These are phyloP conservation scores for Tolypocladium sp. DNA, from an alignment of 2,329 filamentous ascomycete genomes.

Conservation along the genomic window DNA sequence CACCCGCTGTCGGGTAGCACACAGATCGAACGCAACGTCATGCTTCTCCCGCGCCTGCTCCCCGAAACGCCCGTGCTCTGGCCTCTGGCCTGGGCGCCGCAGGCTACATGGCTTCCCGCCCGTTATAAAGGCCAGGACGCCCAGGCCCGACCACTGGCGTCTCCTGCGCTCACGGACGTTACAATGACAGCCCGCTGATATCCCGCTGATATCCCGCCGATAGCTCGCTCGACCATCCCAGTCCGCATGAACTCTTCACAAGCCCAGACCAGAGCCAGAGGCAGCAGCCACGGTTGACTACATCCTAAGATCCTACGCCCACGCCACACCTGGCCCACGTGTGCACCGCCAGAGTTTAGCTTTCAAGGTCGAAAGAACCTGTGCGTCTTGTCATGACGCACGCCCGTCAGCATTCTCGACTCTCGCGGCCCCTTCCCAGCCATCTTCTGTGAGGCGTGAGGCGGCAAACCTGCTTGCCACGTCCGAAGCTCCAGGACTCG, in stretches of 20 bases:
- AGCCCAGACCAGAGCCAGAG: neutral
- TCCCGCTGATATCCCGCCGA: neutral
- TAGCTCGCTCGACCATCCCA: neutral
- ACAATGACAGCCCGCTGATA: neutral
- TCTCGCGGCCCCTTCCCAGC: neutral
- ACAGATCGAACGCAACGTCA: conserved; percentile 6
- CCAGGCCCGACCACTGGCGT: neutral
- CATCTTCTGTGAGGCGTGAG: neutral
- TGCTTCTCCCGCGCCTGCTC: neutral
- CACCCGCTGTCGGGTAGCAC: conserved; percentile 8
- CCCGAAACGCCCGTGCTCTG: neutral
- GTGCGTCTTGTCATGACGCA: neutral
- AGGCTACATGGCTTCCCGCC: neutral
- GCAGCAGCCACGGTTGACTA: neutral
- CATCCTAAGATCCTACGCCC: neutral
- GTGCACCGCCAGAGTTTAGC: neutral
- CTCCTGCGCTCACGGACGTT: neutral
- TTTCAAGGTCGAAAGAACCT: neutral
- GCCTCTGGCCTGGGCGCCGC: neutral
- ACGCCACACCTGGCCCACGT: neutral
- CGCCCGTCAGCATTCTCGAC: neutral
- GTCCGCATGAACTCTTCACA: neutral
- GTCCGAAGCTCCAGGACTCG: neutral
- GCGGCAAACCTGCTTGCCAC: neutral
- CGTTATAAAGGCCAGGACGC: neutral